These are phyloP conservation scores for Moesziomyces parantarcticus DNA, from an alignment of 1,284 basidiomycete genomes.

Conservation along the genomic window DNA sequence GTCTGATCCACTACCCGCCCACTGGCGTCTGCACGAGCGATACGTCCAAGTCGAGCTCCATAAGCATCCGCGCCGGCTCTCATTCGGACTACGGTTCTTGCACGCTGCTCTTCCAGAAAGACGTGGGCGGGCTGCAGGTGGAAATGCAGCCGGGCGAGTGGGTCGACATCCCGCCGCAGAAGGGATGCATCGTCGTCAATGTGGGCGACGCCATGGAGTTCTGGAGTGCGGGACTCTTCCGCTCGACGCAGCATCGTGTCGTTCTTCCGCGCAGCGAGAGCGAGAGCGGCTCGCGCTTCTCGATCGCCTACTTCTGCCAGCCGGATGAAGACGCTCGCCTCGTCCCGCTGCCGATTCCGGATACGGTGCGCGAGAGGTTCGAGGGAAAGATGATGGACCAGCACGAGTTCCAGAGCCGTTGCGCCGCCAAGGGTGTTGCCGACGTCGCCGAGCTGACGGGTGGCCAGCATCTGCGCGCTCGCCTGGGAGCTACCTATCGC, in stretches of 20 bases:
- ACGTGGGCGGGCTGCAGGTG: slow-evolving; percentile 85
- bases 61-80: slow-evolving; percentile 55
- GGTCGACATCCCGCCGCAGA: slow-evolving; percentile 80
- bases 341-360: slow-evolving; percentile 27
- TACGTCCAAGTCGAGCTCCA: not conserved
- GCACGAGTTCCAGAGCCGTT: slow-evolving; percentile 22
- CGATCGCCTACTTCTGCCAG: slow-evolving; percentile 60
- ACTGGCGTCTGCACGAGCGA: slow-evolving; percentile 10
- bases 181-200: slow-evolving; percentile 83
- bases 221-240: slow-evolving; percentile 53
- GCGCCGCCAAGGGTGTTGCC: slow-evolving; percentile 41
- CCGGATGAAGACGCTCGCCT: slow-evolving; percentile 51
- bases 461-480: slow-evolving; percentile 45
- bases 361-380: slow-evolving; percentile 10
- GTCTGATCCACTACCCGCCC: slow-evolving; percentile 60
- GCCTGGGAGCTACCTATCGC: slow-evolving; percentile 29
- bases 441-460: slow-evolving; percentile 37
- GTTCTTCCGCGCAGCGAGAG: slow-evolving; percentile 43
- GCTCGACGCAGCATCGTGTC: slow-evolving; percentile 58
- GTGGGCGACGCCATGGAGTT: slow-evolving; percentile 78
- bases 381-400: slow-evolving; percentile 22
- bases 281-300: slow-evolving; percentile 49
- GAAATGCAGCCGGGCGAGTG: slow-evolving; percentile 67
- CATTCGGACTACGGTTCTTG: slow-evolving; percentile 80
- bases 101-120: slow-evolving; percentile 84